Conservation (phyloP, 2,329 filamentous ascomycete species). For the Arthrobotrys iridis region DNA sequence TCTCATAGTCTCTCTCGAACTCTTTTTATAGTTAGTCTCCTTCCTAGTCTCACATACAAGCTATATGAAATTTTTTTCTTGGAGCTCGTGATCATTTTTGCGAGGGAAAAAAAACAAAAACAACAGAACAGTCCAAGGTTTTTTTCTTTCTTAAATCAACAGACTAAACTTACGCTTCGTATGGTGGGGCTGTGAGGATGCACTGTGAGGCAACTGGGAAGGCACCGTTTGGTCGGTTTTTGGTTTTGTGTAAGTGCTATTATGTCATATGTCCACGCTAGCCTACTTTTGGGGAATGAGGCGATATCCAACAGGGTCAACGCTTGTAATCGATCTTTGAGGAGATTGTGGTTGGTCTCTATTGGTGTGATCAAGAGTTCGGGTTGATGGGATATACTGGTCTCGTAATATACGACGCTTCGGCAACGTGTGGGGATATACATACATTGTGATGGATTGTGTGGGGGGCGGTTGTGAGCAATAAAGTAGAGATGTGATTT, state of each 20-base stretch:
- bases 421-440: too few species aligned
- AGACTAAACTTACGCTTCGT: neutral
- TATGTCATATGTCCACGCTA: conserved; percentile 30
- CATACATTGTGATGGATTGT: too few species aligned
- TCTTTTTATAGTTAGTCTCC: too few species aligned
- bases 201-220: conserved; percentile 40
- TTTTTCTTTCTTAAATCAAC: neutral
- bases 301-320: conserved; percentile 2
- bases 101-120: too few species aligned
- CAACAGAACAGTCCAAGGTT: conserved; percentile 21
- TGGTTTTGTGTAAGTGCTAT: conserved; percentile 30
- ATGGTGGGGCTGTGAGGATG: conserved; percentile 25
- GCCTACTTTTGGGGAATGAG: neutral
- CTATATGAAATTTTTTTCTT: conserved; percentile 1
- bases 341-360: too few species aligned
- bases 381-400: too few species aligned
- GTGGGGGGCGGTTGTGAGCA: too few species aligned
- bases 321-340: neutral
- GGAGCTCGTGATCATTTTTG: conserved; percentile 43
- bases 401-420: too few species aligned
- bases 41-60: neutral
- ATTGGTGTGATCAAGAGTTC: too few species aligned
- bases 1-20: too few species aligned
- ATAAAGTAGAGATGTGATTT: too few species aligned
- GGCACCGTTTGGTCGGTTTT: too few species aligned